These are phyloP conservation scores for Alternaria arbusti DNA, from an alignment of 2,329 filamentous ascomycete species.

Conservation along the genomic window DNA sequence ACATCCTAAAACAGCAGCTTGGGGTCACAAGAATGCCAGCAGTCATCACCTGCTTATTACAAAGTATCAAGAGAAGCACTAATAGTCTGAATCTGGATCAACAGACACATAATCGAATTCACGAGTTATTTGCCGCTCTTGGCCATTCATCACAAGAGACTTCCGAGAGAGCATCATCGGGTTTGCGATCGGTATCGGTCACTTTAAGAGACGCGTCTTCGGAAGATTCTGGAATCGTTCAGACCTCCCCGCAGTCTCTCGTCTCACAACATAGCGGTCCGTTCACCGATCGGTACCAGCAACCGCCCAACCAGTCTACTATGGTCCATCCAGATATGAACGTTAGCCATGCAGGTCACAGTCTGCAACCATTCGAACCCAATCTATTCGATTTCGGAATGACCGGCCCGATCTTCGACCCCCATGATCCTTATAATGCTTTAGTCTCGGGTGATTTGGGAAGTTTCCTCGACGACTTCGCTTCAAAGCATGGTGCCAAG, in stretches of 20 bases:
- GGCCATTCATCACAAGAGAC: conserved; percentile 10
- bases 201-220: not conserved
- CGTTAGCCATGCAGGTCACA: conserved; percentile 1
- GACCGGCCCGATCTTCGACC: conserved; percentile 1
- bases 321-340: conserved; percentile 34
- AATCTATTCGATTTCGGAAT: conserved; percentile 12
- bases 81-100: conserved; percentile 18
- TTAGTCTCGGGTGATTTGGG: conserved; percentile 53
- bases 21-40: conserved; percentile 34
- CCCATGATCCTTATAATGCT: conserved; percentile 35
- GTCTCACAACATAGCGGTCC: conserved; percentile 5
- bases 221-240: conserved; percentile 6
- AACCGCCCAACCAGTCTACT: conserved; percentile 10
- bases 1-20: conserved; percentile 26
- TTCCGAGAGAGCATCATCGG: not conserved
- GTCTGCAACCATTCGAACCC: conserved; percentile 5
- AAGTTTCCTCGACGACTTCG: conserved; percentile 63
- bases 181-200: not conserved
- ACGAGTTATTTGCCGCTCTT: conserved; percentile 18
- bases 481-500: conserved; percentile 62
- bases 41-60: conserved; percentile 28
- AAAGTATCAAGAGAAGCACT: conserved; percentile 21
- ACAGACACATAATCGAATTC: conserved; percentile 15
- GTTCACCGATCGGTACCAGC: conserved; percentile 1
- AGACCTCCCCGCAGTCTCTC: conserved; percentile 15